A percentile compares a stretch with the other conserved stretches of the same genome.
These are phyloP conservation scores for Fusarium verticillioides DNA, from an alignment of 2,329 filamentous ascomycete genomes.

Conservation along the genomic window DNA sequence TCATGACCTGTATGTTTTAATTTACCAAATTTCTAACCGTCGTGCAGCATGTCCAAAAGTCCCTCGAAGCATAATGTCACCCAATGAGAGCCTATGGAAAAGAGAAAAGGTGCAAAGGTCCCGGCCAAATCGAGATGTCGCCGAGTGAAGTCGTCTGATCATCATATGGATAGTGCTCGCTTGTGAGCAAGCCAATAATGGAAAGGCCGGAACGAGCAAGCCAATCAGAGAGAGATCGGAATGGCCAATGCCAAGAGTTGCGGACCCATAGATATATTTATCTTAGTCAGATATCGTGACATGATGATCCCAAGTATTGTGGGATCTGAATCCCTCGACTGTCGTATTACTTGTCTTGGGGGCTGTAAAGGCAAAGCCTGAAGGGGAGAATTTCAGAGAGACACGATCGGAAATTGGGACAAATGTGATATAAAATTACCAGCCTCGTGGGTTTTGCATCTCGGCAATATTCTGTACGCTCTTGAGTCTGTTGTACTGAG, in stretches of 20 bases:
- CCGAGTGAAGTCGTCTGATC: not conserved
- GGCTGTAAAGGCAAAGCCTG: not conserved
- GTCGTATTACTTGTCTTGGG: not conserved
- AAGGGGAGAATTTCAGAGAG: not conserved
- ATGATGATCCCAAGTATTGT: not conserved
- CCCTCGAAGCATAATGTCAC: rapidly evolving
- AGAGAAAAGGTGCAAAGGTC: not conserved
- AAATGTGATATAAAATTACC: not conserved
- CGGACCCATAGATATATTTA: not conserved
- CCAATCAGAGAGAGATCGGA: not conserved
- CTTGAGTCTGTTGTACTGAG: not conserved
- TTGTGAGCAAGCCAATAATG: not conserved
- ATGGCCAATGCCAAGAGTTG: not conserved
- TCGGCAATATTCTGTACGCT: not conserved
- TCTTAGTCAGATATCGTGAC: not conserved
- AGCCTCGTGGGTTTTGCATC: not conserved
- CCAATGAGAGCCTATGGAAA: rapidly evolving
- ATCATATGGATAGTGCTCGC: not conserved
- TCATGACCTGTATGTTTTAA: too few relatives aligned
- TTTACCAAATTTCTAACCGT: not conserved
- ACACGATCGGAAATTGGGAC: too few relatives aligned
- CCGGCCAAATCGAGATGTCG: not conserved
- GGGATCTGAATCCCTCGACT: not conserved
- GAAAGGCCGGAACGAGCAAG: not conserved
- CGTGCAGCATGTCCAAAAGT: rapidly evolving